Percentiles rank a stretch among this genome's conserved stretches.
phyloP scores from a whole-genome alignment of 768 basidiomycete species.

The Termitomyces sp. region DNA sequence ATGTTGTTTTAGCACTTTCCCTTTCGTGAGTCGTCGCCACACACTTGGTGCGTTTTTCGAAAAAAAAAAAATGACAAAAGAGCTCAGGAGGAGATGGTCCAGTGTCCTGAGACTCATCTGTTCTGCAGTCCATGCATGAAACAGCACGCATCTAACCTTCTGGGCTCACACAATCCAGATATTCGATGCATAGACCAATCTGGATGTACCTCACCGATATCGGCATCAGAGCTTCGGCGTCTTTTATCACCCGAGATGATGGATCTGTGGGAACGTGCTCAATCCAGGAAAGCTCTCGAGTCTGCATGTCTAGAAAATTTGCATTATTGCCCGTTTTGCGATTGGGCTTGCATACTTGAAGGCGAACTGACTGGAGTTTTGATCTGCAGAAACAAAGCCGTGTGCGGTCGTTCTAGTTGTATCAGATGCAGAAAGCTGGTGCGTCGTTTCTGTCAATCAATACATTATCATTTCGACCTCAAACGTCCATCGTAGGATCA shows the following conservation, averaged over 20 bases:
- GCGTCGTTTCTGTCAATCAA: slow-evolving; percentile 14
- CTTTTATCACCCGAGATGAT: slow-evolving; percentile 64
- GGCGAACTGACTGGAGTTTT: slow-evolving; percentile 57
- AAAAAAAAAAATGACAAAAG: slow-evolving; percentile 2
- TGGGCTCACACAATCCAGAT: slow-evolving; percentile 56
- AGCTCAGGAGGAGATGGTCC: slow-evolving; percentile 74
- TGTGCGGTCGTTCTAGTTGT: slow-evolving; percentile 74
- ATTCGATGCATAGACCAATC: slow-evolving; percentile 79
- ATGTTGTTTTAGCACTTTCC: slow-evolving; percentile 73
- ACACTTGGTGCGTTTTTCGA: not conserved
- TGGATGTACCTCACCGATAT: slow-evolving; percentile 63
- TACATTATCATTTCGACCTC: not conserved
- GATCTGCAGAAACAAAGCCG: slow-evolving; percentile 51
- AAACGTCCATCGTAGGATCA: slow-evolving; percentile 49
- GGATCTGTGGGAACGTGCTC: slow-evolving; percentile 65
- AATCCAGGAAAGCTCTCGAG: slow-evolving; percentile 73
- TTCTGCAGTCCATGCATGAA: slow-evolving; percentile 76
- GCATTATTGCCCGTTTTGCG: slow-evolving; percentile 92
- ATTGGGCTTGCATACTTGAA: slow-evolving; percentile 76
- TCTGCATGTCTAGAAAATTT: slow-evolving; percentile 71
- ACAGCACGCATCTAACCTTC: slow-evolving; percentile 57
- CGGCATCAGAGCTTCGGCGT: slow-evolving; percentile 60
- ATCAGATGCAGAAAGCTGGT: slow-evolving; percentile 71
- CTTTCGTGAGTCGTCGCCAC: slow-evolving; percentile 49
- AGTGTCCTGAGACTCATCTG: slow-evolving; percentile 85